Base-by-base conservation (phyloP, 352 stramenopile genomes). In the Halophytophthora batemanensis region DNA sequence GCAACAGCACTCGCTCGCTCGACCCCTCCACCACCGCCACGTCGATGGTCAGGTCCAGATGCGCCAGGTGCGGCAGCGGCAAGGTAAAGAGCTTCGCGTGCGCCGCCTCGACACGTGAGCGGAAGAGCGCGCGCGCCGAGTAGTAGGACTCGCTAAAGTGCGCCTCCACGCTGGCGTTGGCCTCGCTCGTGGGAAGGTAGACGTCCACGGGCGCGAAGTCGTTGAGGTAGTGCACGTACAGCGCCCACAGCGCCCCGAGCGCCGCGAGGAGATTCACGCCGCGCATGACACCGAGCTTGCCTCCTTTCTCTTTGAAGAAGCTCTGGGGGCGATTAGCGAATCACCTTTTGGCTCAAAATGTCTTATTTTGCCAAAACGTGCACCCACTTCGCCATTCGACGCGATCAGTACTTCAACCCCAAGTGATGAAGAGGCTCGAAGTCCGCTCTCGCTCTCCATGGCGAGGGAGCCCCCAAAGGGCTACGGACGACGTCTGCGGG, bases 131-230 rank as follows among this genome's bases (percentile, higher is more conserved):
- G 17, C 78, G 70, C 25, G 82, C 82, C 11, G 76, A 45, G 63
- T 88, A 82, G 59, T 92, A 90, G 47, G 71, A 78, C 13, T 71
- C 65, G 39, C 65, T 72, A 47, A 78, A 92, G 31, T 82, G 64
- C 2, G 40, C 21, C 29, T 89, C 71, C 12, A 74, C 55, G 18
- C 50, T 74, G 29, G n/a, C 23, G 35, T 80, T 66, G 14, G 49
- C 38, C 2, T 46, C 56, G 6, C 13, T 3, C 3, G 15, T 52
- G 0, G 56, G 52, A 0, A 52, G 19, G 42, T 81, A 82, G 12
- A 61, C 59, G 58, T 89, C 75, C 13, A 71, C 6, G 4, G 78
- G 78, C 12, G 15, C 59, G 45, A 87, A 86, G 51, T 82, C 67
- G 50, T 84, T 69, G 28, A 67, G 61, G 2, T 52, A 45, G 54